These are phyloP conservation scores for Ophiostoma sp. DNA, from an alignment of 2,329 filamentous ascomycete genomes.

Conservation along the genomic window DNA sequence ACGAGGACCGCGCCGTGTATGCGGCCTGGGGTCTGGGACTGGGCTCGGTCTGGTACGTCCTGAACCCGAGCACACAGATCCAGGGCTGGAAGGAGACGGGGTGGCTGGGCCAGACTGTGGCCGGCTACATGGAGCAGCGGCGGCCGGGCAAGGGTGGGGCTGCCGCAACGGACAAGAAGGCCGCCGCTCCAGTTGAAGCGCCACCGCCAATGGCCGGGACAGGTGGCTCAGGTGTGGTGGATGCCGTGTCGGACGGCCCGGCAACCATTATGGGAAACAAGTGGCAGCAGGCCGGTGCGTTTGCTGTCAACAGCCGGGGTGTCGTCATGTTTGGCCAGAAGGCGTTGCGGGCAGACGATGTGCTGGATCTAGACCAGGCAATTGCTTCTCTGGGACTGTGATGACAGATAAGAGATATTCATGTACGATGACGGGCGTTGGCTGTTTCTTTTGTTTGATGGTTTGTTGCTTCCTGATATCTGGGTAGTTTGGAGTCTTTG, in stretches of 20 bases:
- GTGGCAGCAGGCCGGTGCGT: constrained; percentile 57
- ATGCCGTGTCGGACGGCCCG: constrained; percentile 39
- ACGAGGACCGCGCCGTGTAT: constrained; percentile 58
- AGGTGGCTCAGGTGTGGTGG: constrained; percentile 23
- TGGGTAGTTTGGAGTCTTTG: background rate
- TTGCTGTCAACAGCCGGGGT: constrained; percentile 52
- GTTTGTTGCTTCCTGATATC: background rate
- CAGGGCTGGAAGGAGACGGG: constrained; percentile 56
- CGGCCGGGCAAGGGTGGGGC: constrained; percentile 36
- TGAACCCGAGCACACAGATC: constrained; percentile 55
- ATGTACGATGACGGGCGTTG: background rate
- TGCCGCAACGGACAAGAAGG: constrained; percentile 43
- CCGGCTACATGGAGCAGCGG: constrained; percentile 45
- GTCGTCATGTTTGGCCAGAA: constrained; percentile 54
- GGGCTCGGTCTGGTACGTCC: constrained; percentile 51
- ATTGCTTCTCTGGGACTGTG: constrained; percentile 40
- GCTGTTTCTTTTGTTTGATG: background rate
- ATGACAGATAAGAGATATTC: background rate
- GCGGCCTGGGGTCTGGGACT: constrained; percentile 60
- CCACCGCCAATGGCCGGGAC: background rate
- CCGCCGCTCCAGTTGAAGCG: background rate
- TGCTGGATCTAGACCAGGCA: constrained; percentile 56
- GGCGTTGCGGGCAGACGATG: constrained; percentile 49
- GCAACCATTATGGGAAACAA: constrained; percentile 55
- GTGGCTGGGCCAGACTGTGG: constrained; percentile 55